These are phyloP conservation scores for Aurinia saxatilis DNA, from an alignment of 345 rosid genomes.

Conservation along the genomic window DNA sequence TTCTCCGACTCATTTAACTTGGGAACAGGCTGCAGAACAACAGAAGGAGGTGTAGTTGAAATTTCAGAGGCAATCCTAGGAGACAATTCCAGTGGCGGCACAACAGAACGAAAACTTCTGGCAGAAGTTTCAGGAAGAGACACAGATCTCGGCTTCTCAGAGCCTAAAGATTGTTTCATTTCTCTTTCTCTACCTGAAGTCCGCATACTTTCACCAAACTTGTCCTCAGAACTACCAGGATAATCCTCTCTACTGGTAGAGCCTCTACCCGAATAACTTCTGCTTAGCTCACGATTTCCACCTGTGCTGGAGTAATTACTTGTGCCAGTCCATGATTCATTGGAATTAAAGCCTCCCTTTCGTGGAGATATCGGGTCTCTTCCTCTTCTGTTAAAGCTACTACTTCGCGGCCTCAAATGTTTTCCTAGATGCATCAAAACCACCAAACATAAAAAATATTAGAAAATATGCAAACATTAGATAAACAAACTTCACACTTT, in stretches of 20 bases:
- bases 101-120: conserved; percentile 31
- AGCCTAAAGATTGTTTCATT: conserved; percentile 35
- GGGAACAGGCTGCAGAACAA: conserved; percentile 33
- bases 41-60: conserved; percentile 33
- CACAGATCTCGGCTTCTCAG: conserved; percentile 52
- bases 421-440: conserved; percentile 42
- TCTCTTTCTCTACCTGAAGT: conserved; percentile 56
- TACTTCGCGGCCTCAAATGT: conserved; percentile 49
- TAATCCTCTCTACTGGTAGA: conserved; percentile 50
- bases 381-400: conserved; percentile 60
- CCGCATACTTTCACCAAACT: conserved; percentile 45
- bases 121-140: conserved; percentile 37
- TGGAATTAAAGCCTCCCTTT: conserved; percentile 51
- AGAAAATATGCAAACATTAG: conserved; percentile 6
- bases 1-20: conserved; percentile 74
- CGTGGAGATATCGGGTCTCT: conserved; percentile 78
- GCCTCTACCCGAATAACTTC: conserved; percentile 61
- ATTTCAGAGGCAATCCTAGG: conserved; percentile 40
- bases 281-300: conserved; percentile 50
- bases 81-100: conserved; percentile 35
- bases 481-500: not conserved
- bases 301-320: conserved; percentile 43
- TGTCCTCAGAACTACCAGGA: conserved; percentile 44
- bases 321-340: conserved; percentile 60
- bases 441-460: conserved; percentile 11